Evolutionary conservation across 345 rosid genomes (phyloP), one percentile per base, ranked within the genome.

Genomic region (Brassica rapa): DNA sequence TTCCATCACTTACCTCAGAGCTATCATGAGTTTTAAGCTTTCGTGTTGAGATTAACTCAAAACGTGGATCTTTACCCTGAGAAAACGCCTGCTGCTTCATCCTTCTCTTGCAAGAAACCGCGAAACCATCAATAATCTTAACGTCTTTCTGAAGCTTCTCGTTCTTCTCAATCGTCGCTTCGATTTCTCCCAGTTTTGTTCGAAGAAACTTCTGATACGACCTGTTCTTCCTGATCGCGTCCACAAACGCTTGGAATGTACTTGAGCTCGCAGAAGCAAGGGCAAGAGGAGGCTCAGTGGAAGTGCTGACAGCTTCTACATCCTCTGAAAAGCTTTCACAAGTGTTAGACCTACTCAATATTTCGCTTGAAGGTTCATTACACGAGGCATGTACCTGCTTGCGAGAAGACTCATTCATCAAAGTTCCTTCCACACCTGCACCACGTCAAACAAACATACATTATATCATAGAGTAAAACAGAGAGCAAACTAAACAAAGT

Each of bases 161-260:
- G 84, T 87, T 91, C 87, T 88, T 89, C 90, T 90, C 90, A 41
- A 90, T 86, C 73, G 87, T 90, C 67, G 89, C 86, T 83, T 90
- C 91, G 80, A 90, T 85, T 63, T 89, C 86, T 57, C 70, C 66
- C 80, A 93, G 62, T 83, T 91, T 91, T 70, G 71, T 77, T 77
- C 84, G 82, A 24, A 89, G 74, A 59, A 93, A 84, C 82, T 69
- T 86, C 86, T 93, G 95, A 62, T 83, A 88, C 1, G 89, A 82
- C 79, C 97, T 88, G 68, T 93, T 93, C 86, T 19, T 91, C 86
- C 84, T 86, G 69, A 93, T 88, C 19, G 96, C 91, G 64, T 83
- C 90, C 70, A 91, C 73, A 68, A 91, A 85, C 59, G 81, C 55
- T 73, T 84, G 93, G 66, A 88, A 90, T 76, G 9, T 61, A 35